Conservation (phyloP, 2,329 filamentous ascomycete species). For the Apiospora hydei region DNA sequence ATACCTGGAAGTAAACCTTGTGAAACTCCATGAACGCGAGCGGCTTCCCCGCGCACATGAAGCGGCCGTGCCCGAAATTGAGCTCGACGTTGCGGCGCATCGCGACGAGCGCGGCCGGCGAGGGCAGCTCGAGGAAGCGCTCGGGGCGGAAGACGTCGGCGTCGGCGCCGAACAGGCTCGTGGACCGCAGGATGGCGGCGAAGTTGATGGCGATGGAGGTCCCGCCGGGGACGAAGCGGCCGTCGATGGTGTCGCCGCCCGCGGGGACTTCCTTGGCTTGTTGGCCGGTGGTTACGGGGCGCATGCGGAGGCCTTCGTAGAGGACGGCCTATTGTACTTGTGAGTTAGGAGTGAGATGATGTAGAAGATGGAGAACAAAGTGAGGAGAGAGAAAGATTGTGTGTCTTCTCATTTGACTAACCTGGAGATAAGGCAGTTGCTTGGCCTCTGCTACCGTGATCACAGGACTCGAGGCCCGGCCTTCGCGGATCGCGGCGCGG, state of each 20-base stretch:
- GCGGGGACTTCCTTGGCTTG: slow-evolving; percentile 37
- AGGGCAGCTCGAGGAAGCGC: slow-evolving; percentile 50
- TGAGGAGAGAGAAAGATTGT: not conserved
- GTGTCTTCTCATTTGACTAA: not conserved
- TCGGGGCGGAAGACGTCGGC: slow-evolving; percentile 51
- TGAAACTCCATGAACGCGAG: slow-evolving; percentile 52
- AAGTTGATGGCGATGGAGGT: slow-evolving; percentile 47
- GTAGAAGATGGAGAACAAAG: too few relatives aligned
- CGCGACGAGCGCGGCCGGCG: slow-evolving; percentile 38
- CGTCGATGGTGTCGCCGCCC: slow-evolving; percentile 39
- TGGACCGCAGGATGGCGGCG: slow-evolving; percentile 42
- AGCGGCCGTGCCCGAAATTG: slow-evolving; percentile 49
- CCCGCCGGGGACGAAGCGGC: slow-evolving; percentile 46
- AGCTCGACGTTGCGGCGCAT: slow-evolving; percentile 47
- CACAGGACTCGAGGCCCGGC: slow-evolving; percentile 34
- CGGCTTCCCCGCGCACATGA: slow-evolving; percentile 41
- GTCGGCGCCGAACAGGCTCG: slow-evolving; percentile 44
- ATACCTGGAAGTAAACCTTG: slow-evolving; percentile 52
- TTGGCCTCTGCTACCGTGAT: slow-evolving; percentile 38
- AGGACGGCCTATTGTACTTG: slow-evolving; percentile 40
- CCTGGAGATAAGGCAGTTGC: slow-evolving; percentile 42
- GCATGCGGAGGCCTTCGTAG: slow-evolving; percentile 45
- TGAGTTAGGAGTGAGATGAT: not conserved
- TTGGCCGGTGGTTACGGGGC: slow-evolving; percentile 40
- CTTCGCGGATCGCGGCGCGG: slow-evolving; percentile 42